Evolutionary conservation across 1,139 yeast species (phyloP), one percentile per base, ranked within the genome.

Genomic region (Zygoascus meyerae): DNA sequence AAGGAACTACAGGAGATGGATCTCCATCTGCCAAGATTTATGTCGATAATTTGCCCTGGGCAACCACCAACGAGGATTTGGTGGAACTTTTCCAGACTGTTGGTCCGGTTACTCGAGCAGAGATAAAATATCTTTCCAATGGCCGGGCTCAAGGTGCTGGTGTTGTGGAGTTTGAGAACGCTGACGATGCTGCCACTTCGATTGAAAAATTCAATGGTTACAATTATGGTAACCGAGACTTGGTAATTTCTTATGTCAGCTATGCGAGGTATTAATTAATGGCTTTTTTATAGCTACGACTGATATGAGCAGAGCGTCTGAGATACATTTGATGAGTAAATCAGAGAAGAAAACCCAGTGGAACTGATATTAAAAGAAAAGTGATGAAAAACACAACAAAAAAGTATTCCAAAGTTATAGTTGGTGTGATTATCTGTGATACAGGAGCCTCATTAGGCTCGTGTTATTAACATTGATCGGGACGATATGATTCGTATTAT

Each of bases 81-180:
- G 79, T 74, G 54, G 97, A 90, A 56, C 74, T 92, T 51, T 90
- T 90, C 64, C 94, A 84, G 62, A 83, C 95, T 30, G 79, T 89
- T 46, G 96, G 95, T 28, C 71, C 77, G 47, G 92, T 90, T 29
- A 70, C 69, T 39, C 74, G 75, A 46, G 97, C 97, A 16, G 95
- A 87, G 64, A 74, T 90, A 53, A 87, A 83, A 63, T 77, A 69
- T 57, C 79, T 78, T 58, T 66, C 73, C 3, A 70, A 69, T 31
- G 95, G 95, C 35, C 76, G 83, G 60, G 81, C 95, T 18, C 72
- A 83, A 4, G 97, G 97, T 35, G 71, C 75, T 55, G 97, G 95
- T 6, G 92, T 89, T 38, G 92, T 90, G 37, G 79, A 82, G 63
- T 86, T 86, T 60, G 85, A 78, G 53, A 72, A 75, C 49, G 76